Conservation (phyloP, 2,329 filamentous ascomycete genomes). For the Monosporascus sp. region DNA sequence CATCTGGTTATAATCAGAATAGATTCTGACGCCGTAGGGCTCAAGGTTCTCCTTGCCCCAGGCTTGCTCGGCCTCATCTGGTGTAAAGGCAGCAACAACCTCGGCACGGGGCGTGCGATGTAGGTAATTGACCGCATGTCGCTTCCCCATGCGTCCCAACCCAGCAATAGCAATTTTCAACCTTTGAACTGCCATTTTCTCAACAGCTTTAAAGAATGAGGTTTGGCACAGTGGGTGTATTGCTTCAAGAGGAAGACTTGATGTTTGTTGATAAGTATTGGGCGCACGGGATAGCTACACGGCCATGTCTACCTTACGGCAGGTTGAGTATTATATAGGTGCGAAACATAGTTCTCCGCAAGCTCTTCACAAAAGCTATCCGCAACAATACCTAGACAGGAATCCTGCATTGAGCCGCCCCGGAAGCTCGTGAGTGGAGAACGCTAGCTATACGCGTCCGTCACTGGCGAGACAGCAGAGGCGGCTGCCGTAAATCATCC, state of each 20-base stretch:
- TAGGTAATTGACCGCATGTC: slow-evolving; percentile 46
- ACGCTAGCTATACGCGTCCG: background rate
- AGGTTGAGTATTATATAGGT: background rate
- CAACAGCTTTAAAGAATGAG: slow-evolving; percentile 10
- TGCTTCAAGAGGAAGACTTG: background rate
- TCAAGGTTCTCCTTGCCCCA: slow-evolving; percentile 41
- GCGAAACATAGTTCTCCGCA: background rate
- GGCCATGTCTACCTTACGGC: background rate
- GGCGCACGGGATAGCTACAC: background rate
- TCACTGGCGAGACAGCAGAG: background rate
- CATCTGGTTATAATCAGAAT: slow-evolving; percentile 42
- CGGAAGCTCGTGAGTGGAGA: background rate
- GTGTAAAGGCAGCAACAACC: slow-evolving; percentile 45
- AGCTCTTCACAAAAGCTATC: background rate
- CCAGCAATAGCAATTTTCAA: slow-evolving; percentile 43
- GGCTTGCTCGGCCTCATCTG: slow-evolving; percentile 37
- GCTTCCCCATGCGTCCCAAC: slow-evolving; percentile 48
- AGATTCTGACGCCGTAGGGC: slow-evolving; percentile 39
- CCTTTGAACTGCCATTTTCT: slow-evolving; percentile 19
- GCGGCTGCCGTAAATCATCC: background rate
- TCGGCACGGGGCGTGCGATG: slow-evolving; percentile 40
- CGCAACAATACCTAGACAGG: background rate
- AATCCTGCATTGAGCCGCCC: background rate
- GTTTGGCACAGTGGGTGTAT: background rate
- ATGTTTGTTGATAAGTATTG: background rate